These are phyloP conservation scores for Fusarium sterilihyphosum DNA, from an alignment of 2,329 filamentous ascomycete genomes.

Conservation along the genomic window DNA sequence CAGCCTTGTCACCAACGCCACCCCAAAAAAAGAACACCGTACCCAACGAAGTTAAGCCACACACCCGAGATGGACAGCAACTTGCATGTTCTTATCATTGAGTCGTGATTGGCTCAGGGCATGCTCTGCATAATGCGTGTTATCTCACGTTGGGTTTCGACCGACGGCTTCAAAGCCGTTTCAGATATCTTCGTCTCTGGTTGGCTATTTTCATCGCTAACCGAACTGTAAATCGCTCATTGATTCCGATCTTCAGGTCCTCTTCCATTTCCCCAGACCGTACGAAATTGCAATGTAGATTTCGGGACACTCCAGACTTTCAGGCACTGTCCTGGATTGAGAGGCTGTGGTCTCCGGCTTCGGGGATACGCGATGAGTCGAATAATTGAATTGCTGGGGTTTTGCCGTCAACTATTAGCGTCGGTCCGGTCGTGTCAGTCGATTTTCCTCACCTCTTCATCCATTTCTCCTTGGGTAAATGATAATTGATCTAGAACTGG, in stretches of 20 bases:
- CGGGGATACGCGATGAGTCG: slow-evolving; percentile 16
- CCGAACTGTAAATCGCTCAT: slow-evolving; percentile 41
- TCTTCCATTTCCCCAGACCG: slow-evolving; percentile 41
- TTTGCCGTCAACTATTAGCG: slow-evolving; percentile 10
- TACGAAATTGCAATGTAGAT: slow-evolving; percentile 14
- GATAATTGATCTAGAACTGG: slow-evolving; percentile 1
- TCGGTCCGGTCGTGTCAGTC: slow-evolving; percentile 15
- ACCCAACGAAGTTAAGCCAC: slow-evolving; percentile 26
- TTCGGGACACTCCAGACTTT: slow-evolving; percentile 28
- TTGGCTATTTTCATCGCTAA: slow-evolving; percentile 6
- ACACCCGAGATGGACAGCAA: slow-evolving; percentile 3
- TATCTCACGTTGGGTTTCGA: slow-evolving; percentile 40
- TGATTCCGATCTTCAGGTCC: slow-evolving; percentile 31
- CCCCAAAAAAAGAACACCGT: slow-evolving; percentile 36
- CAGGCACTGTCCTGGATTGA: slow-evolving; percentile 5
- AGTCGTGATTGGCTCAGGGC: slow-evolving; percentile 40
- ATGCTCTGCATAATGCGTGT: slow-evolving; percentile 50
- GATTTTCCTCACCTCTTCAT: slow-evolving; percentile 2
- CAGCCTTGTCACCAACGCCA: slow-evolving; percentile 30
- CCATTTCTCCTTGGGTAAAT: slow-evolving; percentile 16
- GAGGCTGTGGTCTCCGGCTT: slow-evolving; percentile 21
- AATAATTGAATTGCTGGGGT: not conserved
- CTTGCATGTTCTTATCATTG: slow-evolving; percentile 45
- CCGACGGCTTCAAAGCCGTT: slow-evolving; percentile 34
- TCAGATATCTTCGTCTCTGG: slow-evolving; percentile 17